Evolutionary conservation across 306 rosid genomes (phyloP), one percentile per base, ranked within the genome.

Genomic region (Dryas alaskensis): DNA sequence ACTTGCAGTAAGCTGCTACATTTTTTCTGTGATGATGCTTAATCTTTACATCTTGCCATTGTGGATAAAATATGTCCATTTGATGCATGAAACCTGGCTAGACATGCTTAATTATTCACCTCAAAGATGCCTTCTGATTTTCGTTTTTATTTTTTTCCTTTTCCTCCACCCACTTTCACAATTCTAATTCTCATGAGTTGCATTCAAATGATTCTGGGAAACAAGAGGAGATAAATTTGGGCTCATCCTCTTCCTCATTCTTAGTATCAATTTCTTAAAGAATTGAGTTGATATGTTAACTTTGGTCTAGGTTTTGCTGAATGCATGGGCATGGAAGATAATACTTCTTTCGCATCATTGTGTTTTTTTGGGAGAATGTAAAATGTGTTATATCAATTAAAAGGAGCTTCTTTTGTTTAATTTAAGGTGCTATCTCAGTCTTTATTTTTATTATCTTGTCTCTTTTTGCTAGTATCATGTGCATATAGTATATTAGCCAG

Each of bases 1-100:
- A 68, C 25, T 60, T 92, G 96, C 76, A 62, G 97, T 92, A 89
- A 87, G 97, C 60, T 76, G 63, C 81, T 54, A 45, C 65, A 65
- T 44, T 16, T 37, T 51, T 63, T 6, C 31, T 14, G 1, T 57
- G 11, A 31, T 69, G 57, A 22, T 31, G 11, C 55, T 75, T 72
- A 70, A 12, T 17, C 67, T 67, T 66, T n/a, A 60, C 59, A 57
- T 69, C 51, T 22, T 22, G 73, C 48, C 76, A 69, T 70, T 69
- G 45, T 79, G 61, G 60, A 72, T 51, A 58, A 73, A 59, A 66
- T 73, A 43, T 72, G 25, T 53, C 37, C 45, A 16, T 43, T 63
- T 52, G 25, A 19, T 51, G 77, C 27, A 39, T 46, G 16, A 59
- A 50, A 50, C 50, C 27, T n/a, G 51, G 63, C 44, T 4, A 25